phyloP scores from a whole-genome alignment of 2,329 filamentous ascomycete species.

The Pestalotiopsis sp. region DNA sequence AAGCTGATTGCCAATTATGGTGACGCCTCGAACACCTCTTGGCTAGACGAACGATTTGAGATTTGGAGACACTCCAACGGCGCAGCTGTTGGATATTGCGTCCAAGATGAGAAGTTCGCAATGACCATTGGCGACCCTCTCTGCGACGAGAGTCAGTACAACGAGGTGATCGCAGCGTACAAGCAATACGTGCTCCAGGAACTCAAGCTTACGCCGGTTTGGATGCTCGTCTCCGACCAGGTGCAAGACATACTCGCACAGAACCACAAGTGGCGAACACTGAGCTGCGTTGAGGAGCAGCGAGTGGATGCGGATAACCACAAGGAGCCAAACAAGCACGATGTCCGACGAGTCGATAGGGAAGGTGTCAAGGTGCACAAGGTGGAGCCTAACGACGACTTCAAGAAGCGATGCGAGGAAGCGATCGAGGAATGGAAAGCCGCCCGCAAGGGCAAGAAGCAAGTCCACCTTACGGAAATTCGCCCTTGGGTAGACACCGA shows the following conservation, averaged over 20 bases:
- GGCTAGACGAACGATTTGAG: constrained; percentile 86
- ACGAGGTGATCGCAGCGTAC: constrained; percentile 73
- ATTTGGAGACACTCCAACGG: constrained; percentile 82
- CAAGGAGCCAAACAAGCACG: constrained; percentile 64
- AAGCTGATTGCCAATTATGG: constrained; percentile 95
- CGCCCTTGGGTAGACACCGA: constrained; percentile 83
- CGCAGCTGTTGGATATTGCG: constrained; percentile 83
- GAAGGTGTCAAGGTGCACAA: constrained; percentile 83
- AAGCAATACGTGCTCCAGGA: constrained; percentile 75
- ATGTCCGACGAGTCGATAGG: constrained; percentile 70
- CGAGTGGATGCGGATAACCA: constrained; percentile 78
- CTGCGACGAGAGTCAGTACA: constrained; percentile 78
- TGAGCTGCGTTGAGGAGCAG: constrained; percentile 88
- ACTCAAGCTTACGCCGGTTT: constrained; percentile 74
- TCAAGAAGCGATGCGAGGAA: constrained; percentile 70
- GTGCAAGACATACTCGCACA: constrained; percentile 80
- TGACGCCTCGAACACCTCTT: constrained; percentile 91
- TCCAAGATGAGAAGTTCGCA: constrained; percentile 71
- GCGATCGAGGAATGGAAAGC: constrained; percentile 80
- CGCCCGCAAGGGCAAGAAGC: constrained; percentile 75
- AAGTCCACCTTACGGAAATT: constrained; percentile 90
- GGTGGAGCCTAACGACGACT: constrained; percentile 68
- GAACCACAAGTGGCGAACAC: constrained; percentile 83
- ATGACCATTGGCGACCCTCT: constrained; percentile 88
- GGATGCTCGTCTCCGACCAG: constrained; percentile 82